Conservation (phyloP, 768 basidiomycete genomes). For the Rhodotorula sphaerocarpa region DNA sequence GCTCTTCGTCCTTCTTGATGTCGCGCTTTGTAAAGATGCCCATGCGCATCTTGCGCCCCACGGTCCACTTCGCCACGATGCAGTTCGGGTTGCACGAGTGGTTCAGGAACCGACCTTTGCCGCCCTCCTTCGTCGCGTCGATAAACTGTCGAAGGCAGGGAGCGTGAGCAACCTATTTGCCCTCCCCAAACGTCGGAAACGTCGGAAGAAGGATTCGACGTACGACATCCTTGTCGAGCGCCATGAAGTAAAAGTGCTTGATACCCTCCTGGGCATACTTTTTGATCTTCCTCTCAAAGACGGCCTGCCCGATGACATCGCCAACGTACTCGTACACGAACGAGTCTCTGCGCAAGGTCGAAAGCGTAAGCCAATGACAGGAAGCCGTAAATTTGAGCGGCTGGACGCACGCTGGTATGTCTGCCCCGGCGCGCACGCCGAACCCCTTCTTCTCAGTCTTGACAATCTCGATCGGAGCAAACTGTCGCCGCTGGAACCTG, state of each 20-base stretch:
- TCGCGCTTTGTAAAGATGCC: conserved; percentile 63
- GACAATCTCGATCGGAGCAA: conserved; percentile 80
- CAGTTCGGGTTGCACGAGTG: conserved; percentile 97
- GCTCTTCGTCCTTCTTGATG: conserved; percentile 70
- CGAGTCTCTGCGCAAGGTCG: conserved; percentile 70
- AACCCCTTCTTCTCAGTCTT: conserved; percentile 92
- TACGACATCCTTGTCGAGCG: conserved; percentile 95
- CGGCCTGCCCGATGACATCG: conserved; percentile 77
- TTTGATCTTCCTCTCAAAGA: conserved; percentile 88
- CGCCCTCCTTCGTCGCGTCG: conserved; percentile 93
- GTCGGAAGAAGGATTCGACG: conserved; percentile 37
- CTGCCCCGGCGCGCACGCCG: conserved; percentile 66
- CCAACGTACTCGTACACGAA: conserved; percentile 98
- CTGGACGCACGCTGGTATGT: conserved; percentile 45
- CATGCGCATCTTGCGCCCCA: conserved; percentile 83
- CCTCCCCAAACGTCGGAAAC: too few species aligned
- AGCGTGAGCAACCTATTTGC: too few species aligned
- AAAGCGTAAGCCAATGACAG: too few species aligned
- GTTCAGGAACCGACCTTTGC: conserved; percentile 93
- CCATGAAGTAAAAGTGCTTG: conserved; percentile 98
- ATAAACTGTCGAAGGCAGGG: too few species aligned
- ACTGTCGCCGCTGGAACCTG: conserved; percentile 80
- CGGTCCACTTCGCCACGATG: conserved; percentile 96
- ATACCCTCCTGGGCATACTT: conserved; percentile 89
- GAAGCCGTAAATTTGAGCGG: neutral